phyloP scores from a whole-genome alignment of 2,329 filamentous ascomycete species.

The Sclerotinia subarctica region DNA sequence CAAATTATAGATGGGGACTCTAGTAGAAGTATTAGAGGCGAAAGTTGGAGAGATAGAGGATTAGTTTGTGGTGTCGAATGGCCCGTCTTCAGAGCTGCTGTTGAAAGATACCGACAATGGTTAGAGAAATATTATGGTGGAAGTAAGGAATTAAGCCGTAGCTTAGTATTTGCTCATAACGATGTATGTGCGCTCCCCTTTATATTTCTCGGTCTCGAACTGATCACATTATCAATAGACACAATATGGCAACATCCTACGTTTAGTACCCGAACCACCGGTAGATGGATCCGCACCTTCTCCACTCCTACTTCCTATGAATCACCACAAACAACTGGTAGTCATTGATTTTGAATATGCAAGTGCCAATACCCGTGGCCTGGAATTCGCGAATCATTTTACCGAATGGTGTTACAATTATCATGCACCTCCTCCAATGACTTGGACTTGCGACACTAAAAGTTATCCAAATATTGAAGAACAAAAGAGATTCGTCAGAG shows the following conservation, averaged over 20 bases:
- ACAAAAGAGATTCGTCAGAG: constrained; percentile 78
- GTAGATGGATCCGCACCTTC: constrained; percentile 47
- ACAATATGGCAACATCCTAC: constrained; percentile 96
- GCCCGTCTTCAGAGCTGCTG: constrained; percentile 68
- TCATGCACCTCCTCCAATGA: constrained; percentile 61
- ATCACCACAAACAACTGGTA: constrained; percentile 91
- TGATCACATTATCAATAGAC: constrained; percentile 54
- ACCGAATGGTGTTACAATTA: constrained; percentile 99
- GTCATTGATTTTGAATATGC: constrained; percentile 99
- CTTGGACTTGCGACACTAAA: constrained; percentile 65
- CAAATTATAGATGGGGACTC: constrained; percentile 47
- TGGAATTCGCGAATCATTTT: constrained; percentile 98
- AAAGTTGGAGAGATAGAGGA: constrained; percentile 66
- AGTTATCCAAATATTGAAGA: constrained; percentile 76
- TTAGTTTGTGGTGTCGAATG: constrained; percentile 83
- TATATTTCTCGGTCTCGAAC: constrained; percentile 21
- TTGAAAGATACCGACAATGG: constrained; percentile 74
- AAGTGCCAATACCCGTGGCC: constrained; percentile 77
- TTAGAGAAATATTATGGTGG: constrained; percentile 71
- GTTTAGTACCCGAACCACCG: constrained; percentile 61
- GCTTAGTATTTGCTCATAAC: constrained; percentile 93
- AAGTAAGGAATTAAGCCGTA: constrained; percentile 61
- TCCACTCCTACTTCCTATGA: constrained; percentile 81
- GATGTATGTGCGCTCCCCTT: constrained; percentile 60
- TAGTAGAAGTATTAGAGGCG: constrained; percentile 35